A percentile compares a stretch with the other conserved stretches of the same genome.
Evolutionary conservation across 179 eudicot genomes (phyloP).

Genomic region (Silene noctiflora): DNA sequence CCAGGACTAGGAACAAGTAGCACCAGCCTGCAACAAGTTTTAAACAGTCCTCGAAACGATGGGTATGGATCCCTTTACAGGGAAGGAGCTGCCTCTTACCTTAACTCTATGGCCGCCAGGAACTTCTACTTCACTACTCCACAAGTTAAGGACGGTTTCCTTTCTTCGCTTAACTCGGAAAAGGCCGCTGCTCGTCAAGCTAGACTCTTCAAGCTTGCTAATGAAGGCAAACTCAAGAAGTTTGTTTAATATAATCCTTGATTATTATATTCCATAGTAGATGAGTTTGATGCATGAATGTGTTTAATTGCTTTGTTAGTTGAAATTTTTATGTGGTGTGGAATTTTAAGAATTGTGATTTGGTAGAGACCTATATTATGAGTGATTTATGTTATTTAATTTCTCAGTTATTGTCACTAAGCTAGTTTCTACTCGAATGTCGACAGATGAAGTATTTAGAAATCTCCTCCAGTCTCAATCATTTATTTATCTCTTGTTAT

Average conservation of each 20-base stretch:
- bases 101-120: conserved; percentile 60
- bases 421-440: no score
- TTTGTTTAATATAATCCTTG: not conserved
- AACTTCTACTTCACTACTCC: conserved; percentile 55
- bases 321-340: not conserved
- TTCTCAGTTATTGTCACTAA: not conserved
- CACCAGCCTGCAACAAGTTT: conserved; percentile 54
- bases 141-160: conserved; percentile 54
- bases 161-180: conserved; percentile 45
- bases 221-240: conserved; percentile 53
- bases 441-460: no score
- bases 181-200: conserved; percentile 71
- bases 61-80: conserved; percentile 68
- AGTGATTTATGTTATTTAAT: not conserved
- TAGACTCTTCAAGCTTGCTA: conserved; percentile 69
- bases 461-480: no score
- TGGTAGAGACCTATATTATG: not conserved
- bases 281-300: not conserved
- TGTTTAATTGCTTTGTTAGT: not conserved
- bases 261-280: not conserved
- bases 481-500: no score
- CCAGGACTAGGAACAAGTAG: conserved; percentile 39
- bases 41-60: conserved; percentile 49
- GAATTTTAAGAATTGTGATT: not conserved
- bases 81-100: conserved; percentile 76